Conservation (phyloP, 202 grass and related monocot species). For the Carex arenaria region DNA sequence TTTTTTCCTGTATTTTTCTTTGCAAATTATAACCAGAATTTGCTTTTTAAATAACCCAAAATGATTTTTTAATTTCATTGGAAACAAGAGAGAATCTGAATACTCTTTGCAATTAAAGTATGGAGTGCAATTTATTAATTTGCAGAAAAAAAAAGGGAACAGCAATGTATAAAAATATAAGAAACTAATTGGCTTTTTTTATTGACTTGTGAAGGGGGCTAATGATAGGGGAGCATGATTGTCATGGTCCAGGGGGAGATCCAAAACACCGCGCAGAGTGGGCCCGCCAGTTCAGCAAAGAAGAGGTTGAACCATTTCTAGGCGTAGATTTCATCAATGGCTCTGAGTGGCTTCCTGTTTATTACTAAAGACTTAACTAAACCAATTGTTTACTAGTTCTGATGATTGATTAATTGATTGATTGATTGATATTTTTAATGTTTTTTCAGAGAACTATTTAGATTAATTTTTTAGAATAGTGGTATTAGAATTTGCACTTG, state of each 20-base stretch:
- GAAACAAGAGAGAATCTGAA: not conserved
- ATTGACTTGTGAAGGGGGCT: conserved; percentile 39
- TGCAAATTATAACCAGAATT: not conserved
- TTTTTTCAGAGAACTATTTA: not conserved
- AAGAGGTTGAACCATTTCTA: conserved; percentile 46
- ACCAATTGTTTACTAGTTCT: not conserved
- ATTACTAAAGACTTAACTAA: conserved; percentile 33
- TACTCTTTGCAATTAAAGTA: not conserved
- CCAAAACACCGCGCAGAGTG: conserved; percentile 31
- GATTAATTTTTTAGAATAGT: not conserved
- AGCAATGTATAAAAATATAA: not conserved
- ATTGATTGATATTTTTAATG: not conserved
- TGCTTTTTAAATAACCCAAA: not conserved
- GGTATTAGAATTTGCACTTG: not conserved
- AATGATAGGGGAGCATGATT: conserved; percentile 58
- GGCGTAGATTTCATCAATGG: conserved; percentile 79
- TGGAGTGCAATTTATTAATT: not conserved
- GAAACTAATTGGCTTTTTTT: not conserved
- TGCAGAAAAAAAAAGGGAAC: not conserved
- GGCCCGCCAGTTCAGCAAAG: conserved; percentile 30
- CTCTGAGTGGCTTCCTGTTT: conserved; percentile 69
- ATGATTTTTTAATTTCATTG: not conserved
- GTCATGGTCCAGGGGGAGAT: conserved; percentile 55
- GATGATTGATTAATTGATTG: not conserved
- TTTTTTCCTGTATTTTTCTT: not conserved